Evolutionary conservation across 305 asterid genomes (phyloP).

Genomic region (Solanum hybrid): DNA sequence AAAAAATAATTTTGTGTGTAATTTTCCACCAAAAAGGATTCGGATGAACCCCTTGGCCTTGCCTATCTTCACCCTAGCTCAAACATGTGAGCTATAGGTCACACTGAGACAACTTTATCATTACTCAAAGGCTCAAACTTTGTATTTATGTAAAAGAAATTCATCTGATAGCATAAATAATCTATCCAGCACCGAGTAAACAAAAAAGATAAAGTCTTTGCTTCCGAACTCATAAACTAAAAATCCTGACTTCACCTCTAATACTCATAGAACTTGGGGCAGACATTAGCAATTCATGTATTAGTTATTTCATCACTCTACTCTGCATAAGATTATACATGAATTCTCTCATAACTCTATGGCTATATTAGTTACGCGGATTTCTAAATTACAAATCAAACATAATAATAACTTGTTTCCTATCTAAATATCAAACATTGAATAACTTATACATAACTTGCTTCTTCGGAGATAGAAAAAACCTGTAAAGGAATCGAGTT

Average conservation of each 20-base stretch:
- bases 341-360: no score
- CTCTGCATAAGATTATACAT: no score
- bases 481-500: conserved; percentile 60
- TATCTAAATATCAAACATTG: not conserved
- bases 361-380: no score
- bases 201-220: not conserved
- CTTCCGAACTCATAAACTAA: not conserved
- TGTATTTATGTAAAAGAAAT: not conserved
- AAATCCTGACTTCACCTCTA: not conserved
- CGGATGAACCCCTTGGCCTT: not conserved
- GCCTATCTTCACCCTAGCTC: no score
- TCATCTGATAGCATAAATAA: not conserved
- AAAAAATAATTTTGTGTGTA: not conserved
- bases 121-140: no score
- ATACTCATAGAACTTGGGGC: not conserved
- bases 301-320: no score
- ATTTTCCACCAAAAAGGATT: not conserved
- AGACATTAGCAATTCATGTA: no score
- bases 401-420: not conserved
- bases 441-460: not conserved
- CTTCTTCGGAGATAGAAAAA: no score
- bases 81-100: not conserved
- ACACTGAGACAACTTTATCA: not conserved
- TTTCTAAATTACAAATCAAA: not conserved
- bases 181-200: not conserved